Evolutionary conservation across 306 rosid species (phyloP).

Genomic region (Castanea mollissima): DNA sequence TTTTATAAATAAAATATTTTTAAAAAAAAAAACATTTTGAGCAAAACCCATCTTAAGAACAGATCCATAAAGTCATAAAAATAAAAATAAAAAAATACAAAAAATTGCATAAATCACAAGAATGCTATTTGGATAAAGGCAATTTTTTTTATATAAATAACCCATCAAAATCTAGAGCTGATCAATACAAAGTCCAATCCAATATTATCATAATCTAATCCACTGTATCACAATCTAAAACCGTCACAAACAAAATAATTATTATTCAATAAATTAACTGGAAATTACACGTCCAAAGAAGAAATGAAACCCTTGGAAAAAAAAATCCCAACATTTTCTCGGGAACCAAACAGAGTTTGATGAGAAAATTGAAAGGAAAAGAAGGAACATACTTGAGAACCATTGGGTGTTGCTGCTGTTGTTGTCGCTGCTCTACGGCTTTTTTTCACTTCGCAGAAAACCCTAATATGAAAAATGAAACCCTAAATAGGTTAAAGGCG

Average conservation of each 20-base stretch:
- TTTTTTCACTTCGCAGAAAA: background rate
- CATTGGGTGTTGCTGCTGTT: slow-evolving; percentile 44
- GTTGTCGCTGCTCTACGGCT: slow-evolving; percentile 14
- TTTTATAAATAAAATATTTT: background rate
- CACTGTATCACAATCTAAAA: background rate
- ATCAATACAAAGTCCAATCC: background rate
- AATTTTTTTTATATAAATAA: background rate
- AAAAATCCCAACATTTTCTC: background rate
- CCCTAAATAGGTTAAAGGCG: slow-evolving; percentile 32
- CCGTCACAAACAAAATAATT: background rate
- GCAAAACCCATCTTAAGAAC: background rate
- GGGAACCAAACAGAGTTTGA: background rate
- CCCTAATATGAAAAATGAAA: slow-evolving; percentile 3
- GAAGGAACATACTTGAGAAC: slow-evolving; percentile 63
- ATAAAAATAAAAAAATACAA: background rate
- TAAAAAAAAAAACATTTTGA: background rate
- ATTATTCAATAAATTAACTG: background rate
- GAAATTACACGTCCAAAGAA: background rate
- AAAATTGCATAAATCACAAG: background rate
- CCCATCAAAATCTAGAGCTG: background rate
- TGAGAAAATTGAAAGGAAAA: background rate
- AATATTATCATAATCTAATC: background rate
- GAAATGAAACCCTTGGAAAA: background rate
- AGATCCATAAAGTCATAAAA: background rate
- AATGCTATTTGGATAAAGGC: background rate